phyloP scores from a whole-genome alignment of 192 early-diverging fungal genomes.

The Coemansia sp. region DNA sequence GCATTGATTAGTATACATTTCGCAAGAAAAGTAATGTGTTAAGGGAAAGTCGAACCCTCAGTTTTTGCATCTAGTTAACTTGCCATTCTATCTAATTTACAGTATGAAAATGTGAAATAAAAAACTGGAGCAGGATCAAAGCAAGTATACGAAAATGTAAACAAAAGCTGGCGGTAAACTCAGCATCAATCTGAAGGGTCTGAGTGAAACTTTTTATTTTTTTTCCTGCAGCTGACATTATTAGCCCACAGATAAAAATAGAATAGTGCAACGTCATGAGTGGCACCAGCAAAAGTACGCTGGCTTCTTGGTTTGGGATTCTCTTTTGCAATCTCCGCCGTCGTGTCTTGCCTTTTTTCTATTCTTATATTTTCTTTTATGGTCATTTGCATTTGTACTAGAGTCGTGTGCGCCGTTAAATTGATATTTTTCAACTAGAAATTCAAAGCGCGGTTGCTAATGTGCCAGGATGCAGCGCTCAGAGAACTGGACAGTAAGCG shows the following conservation, averaged over 20 bases:
- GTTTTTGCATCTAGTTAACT: background rate
- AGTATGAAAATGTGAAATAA: background rate
- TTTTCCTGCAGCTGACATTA: no score
- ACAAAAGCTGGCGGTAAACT: background rate
- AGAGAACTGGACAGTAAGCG: background rate
- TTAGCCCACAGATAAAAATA: no score
- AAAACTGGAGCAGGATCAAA: background rate
- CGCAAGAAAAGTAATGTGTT: no score
- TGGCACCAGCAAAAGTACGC: no score
- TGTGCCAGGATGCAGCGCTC: background rate
- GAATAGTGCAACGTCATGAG: no score
- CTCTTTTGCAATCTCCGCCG: no score
- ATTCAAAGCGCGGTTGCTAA: background rate
- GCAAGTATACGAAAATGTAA: background rate
- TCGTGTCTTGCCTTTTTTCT: no score
- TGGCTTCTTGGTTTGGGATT: no score
- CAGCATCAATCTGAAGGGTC: no score
- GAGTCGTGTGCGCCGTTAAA: no score
- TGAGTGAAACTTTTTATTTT: no score
- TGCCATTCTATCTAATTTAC: constrained; percentile 6
- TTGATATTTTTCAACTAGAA: background rate
- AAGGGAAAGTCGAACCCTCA: background rate
- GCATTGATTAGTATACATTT: background rate
- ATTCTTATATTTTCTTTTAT: background rate
- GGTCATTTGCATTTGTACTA: background rate